Base-by-base conservation (phyloP, 2,329 filamentous ascomycete species). In the Penicillium hordei region DNA sequence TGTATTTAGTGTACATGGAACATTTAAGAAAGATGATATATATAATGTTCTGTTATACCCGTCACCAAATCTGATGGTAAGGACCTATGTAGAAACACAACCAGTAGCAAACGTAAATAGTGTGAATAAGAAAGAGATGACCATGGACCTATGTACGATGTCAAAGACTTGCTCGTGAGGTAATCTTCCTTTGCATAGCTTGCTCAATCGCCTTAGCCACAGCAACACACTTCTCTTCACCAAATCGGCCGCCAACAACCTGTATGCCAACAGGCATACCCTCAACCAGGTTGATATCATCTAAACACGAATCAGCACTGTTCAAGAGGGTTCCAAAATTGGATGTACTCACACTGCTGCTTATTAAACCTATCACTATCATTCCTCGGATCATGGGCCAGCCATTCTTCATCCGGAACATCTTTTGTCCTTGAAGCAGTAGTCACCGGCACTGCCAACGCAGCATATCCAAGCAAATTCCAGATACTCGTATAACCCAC, bases 221-320 rank as follows among this genome's bases (percentile, higher is more conserved):
- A 23, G 67, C 65, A 46, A 75, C 59, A 27, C 65, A 68, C 36
- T 68, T 73, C 58, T 75, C 72, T 27, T 75, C 72, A 9, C 70
- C 71, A 52, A 71, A 70, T 40, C 69, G 65, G 1, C 71, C 70
- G 0, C 68, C 68, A 2, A 75, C 67, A 43, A 75, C 61, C 58
- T 75, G 72, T 19, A 75, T 56, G 5, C 72, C 65, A 17, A 75
- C 68, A 12, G 72, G 72, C 68, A 74, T 70, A 25, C 68, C 68
- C 27, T 72, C 60, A 2, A 74, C 65, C 1, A 74, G 48, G 19
- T 73, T 52, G 6, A 71, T 57, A 60, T 73, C 69, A 65, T 72
- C 70, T 72, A 46, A 25, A 44, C 12, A 17, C 12, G 27, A n/a
- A 27, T 48, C 5, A 56, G 38, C 5, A 55, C 25, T 0, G 4